These are phyloP conservation scores for Wallacemonas rigidus DNA, from an alignment of 208 protist genomes.

Conservation along the genomic window DNA sequence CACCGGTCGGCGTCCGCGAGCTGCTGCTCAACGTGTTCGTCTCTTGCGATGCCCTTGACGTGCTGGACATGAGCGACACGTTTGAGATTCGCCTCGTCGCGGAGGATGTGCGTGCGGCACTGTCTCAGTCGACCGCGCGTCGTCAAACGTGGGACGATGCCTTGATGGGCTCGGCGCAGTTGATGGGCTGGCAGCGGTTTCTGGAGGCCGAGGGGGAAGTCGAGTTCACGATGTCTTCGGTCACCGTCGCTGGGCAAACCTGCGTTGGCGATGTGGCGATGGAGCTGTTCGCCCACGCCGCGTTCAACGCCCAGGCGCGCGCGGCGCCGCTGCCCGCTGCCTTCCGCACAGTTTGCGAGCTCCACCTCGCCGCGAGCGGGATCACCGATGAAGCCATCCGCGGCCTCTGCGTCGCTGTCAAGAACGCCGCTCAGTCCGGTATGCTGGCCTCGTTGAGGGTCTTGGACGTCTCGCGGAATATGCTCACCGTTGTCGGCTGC, in stretches of 20 bases:
- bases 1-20: slow-evolving; percentile 59
- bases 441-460: slow-evolving; percentile 50
- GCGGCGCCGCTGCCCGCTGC: slow-evolving; percentile 35
- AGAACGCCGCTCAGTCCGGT: slow-evolving; percentile 32
- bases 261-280: slow-evolving; percentile 64
- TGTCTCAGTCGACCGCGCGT: slow-evolving; percentile 14
- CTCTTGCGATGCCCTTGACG: slow-evolving; percentile 49
- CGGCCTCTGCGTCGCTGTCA: slow-evolving; percentile 53
- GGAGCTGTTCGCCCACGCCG: slow-evolving; percentile 70
- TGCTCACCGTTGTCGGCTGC: slow-evolving; percentile 59
- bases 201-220: slow-evolving; percentile 30
- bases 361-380: slow-evolving; percentile 60
- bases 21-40: slow-evolving; percentile 80
- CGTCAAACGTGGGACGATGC: slow-evolving; percentile 10
- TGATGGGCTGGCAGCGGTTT: slow-evolving; percentile 32
- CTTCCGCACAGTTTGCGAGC: slow-evolving; percentile 53
- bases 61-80: slow-evolving; percentile 59
- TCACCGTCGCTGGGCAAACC: slow-evolving; percentile 41
- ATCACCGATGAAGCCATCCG: slow-evolving; percentile 62
- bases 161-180: slow-evolving; percentile 2
- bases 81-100: slow-evolving; percentile 53
- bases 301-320: slow-evolving; percentile 50
- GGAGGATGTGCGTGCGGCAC: slow-evolving; percentile 20
- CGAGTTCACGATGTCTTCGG: slow-evolving; percentile 49
- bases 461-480: slow-evolving; percentile 67